Evolutionary conservation across 257 asterid genomes (phyloP), one percentile per base, ranked within the genome.

Genomic region (Solanum sitiens): DNA sequence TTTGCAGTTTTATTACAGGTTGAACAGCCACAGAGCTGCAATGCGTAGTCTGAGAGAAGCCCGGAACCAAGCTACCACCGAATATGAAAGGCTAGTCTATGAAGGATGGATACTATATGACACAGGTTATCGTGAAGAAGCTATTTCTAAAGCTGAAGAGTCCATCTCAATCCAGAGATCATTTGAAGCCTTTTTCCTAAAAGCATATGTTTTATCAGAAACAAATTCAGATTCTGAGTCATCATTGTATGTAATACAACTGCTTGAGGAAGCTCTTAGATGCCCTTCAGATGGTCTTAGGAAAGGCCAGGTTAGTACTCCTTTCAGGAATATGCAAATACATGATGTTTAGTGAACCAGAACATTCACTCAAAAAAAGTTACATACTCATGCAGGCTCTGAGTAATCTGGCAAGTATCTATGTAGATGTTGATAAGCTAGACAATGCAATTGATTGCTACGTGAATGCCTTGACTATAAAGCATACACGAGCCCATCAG

Each of bases 251-350:
- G 98, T 97, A 18, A 95, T 97, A 87, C 83, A 93, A 87, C 96
- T 97, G 87, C 96, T 97, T 35, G 98, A 97, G 90, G 99, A 97
- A 93, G 99, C 99, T 89, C 98, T 97, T 83, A 92, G 98, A 91
- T 97, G 99, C 90, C 99, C 99, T 6, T 97, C 99, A n/a, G 99
- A 97, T 87, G 98, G 98, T 86, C 99, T 97, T 82, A 90, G 99
- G 90, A 97, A 97, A 92, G 99, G 99, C 91, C 99, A 97, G 88
- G 99, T 96, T 88, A 91, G 95, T 89, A 45, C 63, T 72, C 39
- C 35, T 45, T 73, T 53, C 70, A 50, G 30, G n/a, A 47, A 47
- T 20, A 80, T 50, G 32, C 70, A 25, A 82, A 30, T 18, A 32
- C 44, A 50, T 50, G 44, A 20, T 5, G 32, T 77, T 25, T 16